phyloP scores from a whole-genome alignment of 2,329 filamentous ascomycete genomes.

The Fusarium sp. region DNA sequence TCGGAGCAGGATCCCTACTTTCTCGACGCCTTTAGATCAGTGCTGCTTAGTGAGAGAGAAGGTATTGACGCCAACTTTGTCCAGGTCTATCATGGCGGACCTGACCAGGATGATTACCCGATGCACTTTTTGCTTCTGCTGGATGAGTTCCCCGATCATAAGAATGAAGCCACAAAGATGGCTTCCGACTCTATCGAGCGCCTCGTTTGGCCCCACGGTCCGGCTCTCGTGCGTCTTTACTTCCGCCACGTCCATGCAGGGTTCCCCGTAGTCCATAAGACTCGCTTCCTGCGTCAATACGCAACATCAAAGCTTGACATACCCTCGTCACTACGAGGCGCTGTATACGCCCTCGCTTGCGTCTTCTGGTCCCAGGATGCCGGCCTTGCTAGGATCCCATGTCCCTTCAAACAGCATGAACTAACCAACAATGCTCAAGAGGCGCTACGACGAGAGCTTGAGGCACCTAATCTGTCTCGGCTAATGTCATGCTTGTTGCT shows the following conservation, averaged over 20 bases:
- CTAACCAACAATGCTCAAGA: constrained; percentile 56
- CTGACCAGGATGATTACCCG: constrained; percentile 51
- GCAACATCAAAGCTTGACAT: constrained; percentile 52
- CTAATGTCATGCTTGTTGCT: constrained; percentile 60
- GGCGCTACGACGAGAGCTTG: constrained; percentile 57
- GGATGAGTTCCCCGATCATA: constrained; percentile 58
- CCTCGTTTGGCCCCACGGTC: constrained; percentile 54
- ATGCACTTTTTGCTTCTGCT: constrained; percentile 59
- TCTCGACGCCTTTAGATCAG: constrained; percentile 59
- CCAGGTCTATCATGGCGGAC: constrained; percentile 54
- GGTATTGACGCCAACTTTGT: constrained; percentile 58
- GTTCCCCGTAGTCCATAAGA: constrained; percentile 58
- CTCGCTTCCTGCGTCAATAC: constrained; percentile 56
- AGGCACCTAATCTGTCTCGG: constrained; percentile 58
- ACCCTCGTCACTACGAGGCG: constrained; percentile 58
- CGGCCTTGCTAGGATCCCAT: constrained; percentile 42
- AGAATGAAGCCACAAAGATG: constrained; percentile 50
- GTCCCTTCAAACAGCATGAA: constrained; percentile 55
- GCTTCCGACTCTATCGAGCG: constrained; percentile 57
- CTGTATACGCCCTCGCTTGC: constrained; percentile 57
- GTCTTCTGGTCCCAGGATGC: constrained; percentile 56
- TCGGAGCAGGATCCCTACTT: constrained; percentile 61
- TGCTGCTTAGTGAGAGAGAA: constrained; percentile 57
- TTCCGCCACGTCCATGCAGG: constrained; percentile 59
- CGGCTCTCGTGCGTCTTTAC: constrained; percentile 56